A percentile compares a stretch with the other conserved stretches of the same genome.
Evolutionary conservation across 106 monocot genomes (phyloP).

Genomic region (Dactylorhiza incarnata): DNA sequence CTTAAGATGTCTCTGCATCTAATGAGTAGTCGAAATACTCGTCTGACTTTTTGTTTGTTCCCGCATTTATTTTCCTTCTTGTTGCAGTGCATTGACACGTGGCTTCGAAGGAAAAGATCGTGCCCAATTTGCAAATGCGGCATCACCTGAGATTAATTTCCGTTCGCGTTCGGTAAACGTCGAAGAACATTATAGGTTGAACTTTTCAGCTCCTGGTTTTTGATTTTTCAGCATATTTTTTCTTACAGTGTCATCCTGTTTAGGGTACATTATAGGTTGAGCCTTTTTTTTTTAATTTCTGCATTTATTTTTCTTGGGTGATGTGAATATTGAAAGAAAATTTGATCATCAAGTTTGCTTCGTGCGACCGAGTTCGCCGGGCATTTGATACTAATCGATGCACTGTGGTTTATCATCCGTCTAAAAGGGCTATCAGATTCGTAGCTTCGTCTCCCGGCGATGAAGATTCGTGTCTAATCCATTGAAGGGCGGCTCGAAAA

Average conservation of each 20-base stretch:
- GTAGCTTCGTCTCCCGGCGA: too few relatives aligned
- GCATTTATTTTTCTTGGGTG: too few relatives aligned
- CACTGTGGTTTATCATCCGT: too few relatives aligned
- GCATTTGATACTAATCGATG: too few relatives aligned
- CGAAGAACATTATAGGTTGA: neutral
- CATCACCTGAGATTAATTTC: slow-evolving; percentile 25
- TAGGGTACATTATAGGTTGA: neutral
- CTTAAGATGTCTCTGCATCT: too few relatives aligned
- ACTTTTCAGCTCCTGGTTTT: neutral
- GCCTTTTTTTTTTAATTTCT: neutral
- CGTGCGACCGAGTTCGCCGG: too few relatives aligned
- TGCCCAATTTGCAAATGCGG: slow-evolving; percentile 92
- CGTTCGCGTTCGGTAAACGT: neutral
- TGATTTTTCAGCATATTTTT: neutral
- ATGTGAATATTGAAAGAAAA: too few relatives aligned
- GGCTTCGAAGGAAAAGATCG: slow-evolving; percentile 67
- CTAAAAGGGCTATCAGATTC: too few relatives aligned
- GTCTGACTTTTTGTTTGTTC: neutral
- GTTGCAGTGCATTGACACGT: slow-evolving; percentile 81
- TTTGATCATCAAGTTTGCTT: too few relatives aligned
- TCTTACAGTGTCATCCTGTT: neutral
- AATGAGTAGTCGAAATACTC: too few relatives aligned
- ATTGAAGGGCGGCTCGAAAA: too few relatives aligned
- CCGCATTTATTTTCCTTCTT: neutral
- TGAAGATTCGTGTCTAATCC: too few relatives aligned